Evolutionary conservation across 768 basidiomycete species (phyloP).

Genomic region (Macrolepiota fuliginosa): DNA sequence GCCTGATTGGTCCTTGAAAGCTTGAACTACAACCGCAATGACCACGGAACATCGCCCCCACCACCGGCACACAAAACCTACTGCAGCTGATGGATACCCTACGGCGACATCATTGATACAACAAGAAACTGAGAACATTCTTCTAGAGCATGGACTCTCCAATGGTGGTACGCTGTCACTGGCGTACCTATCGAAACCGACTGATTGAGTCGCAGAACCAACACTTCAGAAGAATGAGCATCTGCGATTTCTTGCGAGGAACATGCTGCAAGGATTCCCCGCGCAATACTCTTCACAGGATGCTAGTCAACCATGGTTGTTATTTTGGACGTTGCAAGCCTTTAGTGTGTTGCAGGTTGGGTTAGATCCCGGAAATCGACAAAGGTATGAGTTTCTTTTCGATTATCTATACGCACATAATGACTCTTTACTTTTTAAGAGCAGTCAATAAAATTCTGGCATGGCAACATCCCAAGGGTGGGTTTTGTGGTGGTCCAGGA

Average conservation of each 20-base stretch:
- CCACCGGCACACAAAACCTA: slow-evolving; percentile 21
- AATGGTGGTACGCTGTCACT: slow-evolving; percentile 6
- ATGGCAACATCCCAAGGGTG: slow-evolving; percentile 84
- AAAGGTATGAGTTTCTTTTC: slow-evolving; percentile 43
- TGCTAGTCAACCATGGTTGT: slow-evolving; percentile 92
- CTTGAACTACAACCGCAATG: slow-evolving; percentile 11
- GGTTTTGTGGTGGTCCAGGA: slow-evolving; percentile 89
- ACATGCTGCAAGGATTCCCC: slow-evolving; percentile 79
- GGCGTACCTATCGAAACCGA: slow-evolving; percentile 5
- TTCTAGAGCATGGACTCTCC: slow-evolving; percentile 52
- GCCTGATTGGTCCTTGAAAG: background rate
- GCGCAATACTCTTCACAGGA: slow-evolving; percentile 80
- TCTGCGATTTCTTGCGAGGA: slow-evolving; percentile 70
- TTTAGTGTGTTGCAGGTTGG: slow-evolving; percentile 78
- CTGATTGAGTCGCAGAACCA: slow-evolving; percentile 19
- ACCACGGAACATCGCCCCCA: slow-evolving; percentile 4
- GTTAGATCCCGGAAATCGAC: slow-evolving; percentile 74
- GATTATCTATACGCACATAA: background rate
- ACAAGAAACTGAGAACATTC: slow-evolving; percentile 60
- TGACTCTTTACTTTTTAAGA: slow-evolving; percentile 32
- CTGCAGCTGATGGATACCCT: slow-evolving; percentile 55
- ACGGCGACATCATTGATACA: slow-evolving; percentile 66
- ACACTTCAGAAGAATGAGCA: slow-evolving; percentile 63
- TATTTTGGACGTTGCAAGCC: slow-evolving; percentile 90
- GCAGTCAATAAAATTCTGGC: slow-evolving; percentile 77